Evolutionary conservation across 2,329 filamentous ascomycete genomes (phyloP), one percentile per base, ranked within the genome.

Genomic region (Eutypella sp.): DNA sequence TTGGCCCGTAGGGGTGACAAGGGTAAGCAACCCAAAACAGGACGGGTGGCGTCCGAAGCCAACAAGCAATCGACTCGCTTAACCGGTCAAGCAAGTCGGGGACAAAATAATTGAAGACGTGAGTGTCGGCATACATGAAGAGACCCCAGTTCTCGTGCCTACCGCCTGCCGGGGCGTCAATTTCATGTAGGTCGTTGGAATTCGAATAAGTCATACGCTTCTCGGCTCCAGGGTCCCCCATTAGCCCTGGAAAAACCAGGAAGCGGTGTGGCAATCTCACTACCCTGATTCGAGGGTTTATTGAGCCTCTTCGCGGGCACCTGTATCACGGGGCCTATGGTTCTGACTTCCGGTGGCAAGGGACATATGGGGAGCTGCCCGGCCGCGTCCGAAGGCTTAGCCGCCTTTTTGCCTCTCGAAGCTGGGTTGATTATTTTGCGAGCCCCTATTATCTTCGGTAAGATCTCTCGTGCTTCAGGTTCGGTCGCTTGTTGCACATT

Each of bases 211-310:
- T 88, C 84, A 52, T 79, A 73, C 1, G 84, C 83, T 58, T 87
- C 84, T 20, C 73, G 75, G 54, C 82, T 87, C 84, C 84, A 88
- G 0, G 84, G 78, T 3, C 83, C 83, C 15, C 77, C 68, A 53
- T 76, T 78, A 3, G 71, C 73, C 55, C 68, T 74, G 2, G 65
- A 65, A 46, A 78, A 76, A 2, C 68, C 69, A 9, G 71, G 67
- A 47, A 73, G 58, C n/a, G 48, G 48, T 52, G 50, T 44, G 27
- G 41, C 27, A 29, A 40, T 36, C 45, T 41, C 43, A 44, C 47
- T 51, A 19, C 44, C 47, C 13, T 44, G 40, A 25, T 46, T 46
- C 31, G 42, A 46, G 39, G 31, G 24, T 16, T 23, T 40, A n/a
- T 46, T 33, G 9, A 10, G 48, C 34, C 33, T 49, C 41, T 37